These are phyloP conservation scores for Sugiyamaella paludigena DNA, from an alignment of 1,139 yeast genomes.

Conservation along the genomic window DNA sequence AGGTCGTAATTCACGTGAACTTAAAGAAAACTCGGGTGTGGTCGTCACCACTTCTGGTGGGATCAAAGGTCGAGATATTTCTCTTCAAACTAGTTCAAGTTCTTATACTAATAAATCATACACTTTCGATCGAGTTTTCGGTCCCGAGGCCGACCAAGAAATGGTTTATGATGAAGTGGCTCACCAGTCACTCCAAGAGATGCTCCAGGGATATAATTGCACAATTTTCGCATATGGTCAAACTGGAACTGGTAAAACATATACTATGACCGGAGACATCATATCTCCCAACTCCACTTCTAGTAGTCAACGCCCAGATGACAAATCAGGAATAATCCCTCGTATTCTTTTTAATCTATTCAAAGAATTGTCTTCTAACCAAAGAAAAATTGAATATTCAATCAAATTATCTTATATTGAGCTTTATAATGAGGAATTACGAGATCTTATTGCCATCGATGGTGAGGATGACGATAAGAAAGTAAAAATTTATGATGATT, in stretches of 20 bases:
- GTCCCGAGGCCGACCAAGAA: constrained; percentile 66
- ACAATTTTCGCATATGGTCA: constrained; percentile 87
- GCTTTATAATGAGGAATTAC: constrained; percentile 69
- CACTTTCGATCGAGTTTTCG: constrained; percentile 65
- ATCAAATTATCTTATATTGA: constrained; percentile 71
- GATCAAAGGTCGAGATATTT: constrained; percentile 28
- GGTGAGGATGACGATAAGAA: constrained; percentile 22
- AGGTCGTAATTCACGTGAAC: constrained; percentile 63
- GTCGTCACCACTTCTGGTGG: constrained; percentile 44
- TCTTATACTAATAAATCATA: constrained; percentile 46
- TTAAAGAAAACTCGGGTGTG: constrained; percentile 61
- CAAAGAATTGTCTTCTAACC: constrained; percentile 29
- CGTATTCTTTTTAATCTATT: constrained; percentile 44
- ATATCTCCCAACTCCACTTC: constrained; percentile 19
- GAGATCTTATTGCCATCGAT: constrained; percentile 48
- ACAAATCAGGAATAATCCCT: constrained; percentile 67
- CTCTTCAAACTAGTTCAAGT: constrained; percentile 34
- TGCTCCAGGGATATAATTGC: constrained; percentile 43
- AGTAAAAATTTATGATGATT: constrained; percentile 11
- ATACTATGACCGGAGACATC: constrained; percentile 79
- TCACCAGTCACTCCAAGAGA: constrained; percentile 43
- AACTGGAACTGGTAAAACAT: constrained; percentile 85
- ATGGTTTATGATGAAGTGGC: constrained; percentile 57
- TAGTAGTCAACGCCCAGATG: constrained; percentile 43
- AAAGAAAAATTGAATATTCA: constrained; percentile 50